Percentiles rank a stretch among this genome's conserved stretches.
Evolutionary conservation across 2,329 filamentous ascomycete genomes (phyloP).

Genomic region (Teratosphaeriaceae sp.): DNA sequence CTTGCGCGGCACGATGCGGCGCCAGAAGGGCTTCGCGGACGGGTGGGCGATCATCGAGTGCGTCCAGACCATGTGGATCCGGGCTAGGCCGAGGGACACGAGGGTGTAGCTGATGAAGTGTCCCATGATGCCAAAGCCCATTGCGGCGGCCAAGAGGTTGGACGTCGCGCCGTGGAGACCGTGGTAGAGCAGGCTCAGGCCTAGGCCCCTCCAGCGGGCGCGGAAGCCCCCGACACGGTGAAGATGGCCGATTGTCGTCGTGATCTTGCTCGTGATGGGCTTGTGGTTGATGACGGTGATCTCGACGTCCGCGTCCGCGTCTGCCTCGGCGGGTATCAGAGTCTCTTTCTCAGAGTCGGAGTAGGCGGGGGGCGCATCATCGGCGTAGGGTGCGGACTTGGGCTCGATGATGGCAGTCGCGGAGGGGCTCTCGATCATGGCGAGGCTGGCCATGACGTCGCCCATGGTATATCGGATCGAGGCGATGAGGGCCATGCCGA

Average conservation of each 20-base stretch:
- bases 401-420: constrained; percentile 42
- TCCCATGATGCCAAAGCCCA: constrained; percentile 40
- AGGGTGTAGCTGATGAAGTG: constrained; percentile 48
- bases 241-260: constrained; percentile 55
- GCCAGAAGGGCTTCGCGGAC: constrained; percentile 55
- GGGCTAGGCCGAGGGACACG: constrained; percentile 56
- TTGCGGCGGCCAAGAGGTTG: constrained; percentile 26
- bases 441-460: constrained; percentile 53
- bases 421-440: constrained; percentile 57
- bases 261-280: constrained; percentile 57
- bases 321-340: constrained; percentile 31
- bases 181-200: constrained; percentile 30
- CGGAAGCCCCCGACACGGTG: constrained; percentile 32
- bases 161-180: constrained; percentile 19
- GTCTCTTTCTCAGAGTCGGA: constrained; percentile 36
- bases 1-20: constrained; percentile 61
- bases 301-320: constrained; percentile 30
- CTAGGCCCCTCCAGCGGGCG: constrained; percentile 31
- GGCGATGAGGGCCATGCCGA: constrained; percentile 36
- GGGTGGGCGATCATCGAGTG: constrained; percentile 75
- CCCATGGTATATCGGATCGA: constrained; percentile 51
- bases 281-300: constrained; percentile 43
- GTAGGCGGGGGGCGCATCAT: constrained; percentile 34
- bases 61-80: constrained; percentile 71
- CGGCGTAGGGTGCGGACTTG: constrained; percentile 9